Base-by-base conservation (phyloP, 2,329 filamentous ascomycete species). In the Grosmannia serpens region DNA sequence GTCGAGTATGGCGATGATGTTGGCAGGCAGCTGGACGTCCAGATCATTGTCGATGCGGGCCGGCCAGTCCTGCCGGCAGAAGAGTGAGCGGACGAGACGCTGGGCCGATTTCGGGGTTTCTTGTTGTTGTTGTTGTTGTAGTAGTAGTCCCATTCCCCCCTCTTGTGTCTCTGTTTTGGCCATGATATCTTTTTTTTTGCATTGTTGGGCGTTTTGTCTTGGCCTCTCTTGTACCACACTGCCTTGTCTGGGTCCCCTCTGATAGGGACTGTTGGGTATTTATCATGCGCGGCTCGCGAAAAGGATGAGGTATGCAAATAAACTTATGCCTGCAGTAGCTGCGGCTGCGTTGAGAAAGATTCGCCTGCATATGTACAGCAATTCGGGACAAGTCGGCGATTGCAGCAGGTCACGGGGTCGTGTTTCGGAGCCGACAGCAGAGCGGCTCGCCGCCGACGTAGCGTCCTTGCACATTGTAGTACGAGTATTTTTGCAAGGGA, bases 1-100 rank as follows among this genome's bases (percentile, higher is more conserved):
- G 76, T 95, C 20, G 92, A 97, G 68, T 77, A 81, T 64, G 83
- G 82, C 49, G 76, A 84, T 44, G 75, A 84, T 46, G 75, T 72
- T 15, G 70, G 69, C 22, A 72, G 77, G 49, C 72, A 70, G 60
- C 77, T 75, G 41, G 84, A 88, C 64, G 76, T 85, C 66, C 82
- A 86, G 68, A 79, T 86, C 54, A 80, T 88, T 58, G 83, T 88
- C 50, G 82, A 87, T 53, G 81, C 76, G 0, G 85, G 84, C 15
- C 77, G 72, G 59, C 69, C 75, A 0, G 66, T 72, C 3, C 61
- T 67, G 38, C 72, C 73, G 6, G 65, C 69, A 56, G 62, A 66
- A 44, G 63, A 64, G 55, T 64, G 47, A 61, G 58, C 20, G 2
- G 51, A 5, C 29, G 20, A 44, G 3, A 22, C 38, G 38, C 17